phyloP scores from a whole-genome alignment of 768 basidiomycete genomes.

The Candolleomyces aberdarensis region DNA sequence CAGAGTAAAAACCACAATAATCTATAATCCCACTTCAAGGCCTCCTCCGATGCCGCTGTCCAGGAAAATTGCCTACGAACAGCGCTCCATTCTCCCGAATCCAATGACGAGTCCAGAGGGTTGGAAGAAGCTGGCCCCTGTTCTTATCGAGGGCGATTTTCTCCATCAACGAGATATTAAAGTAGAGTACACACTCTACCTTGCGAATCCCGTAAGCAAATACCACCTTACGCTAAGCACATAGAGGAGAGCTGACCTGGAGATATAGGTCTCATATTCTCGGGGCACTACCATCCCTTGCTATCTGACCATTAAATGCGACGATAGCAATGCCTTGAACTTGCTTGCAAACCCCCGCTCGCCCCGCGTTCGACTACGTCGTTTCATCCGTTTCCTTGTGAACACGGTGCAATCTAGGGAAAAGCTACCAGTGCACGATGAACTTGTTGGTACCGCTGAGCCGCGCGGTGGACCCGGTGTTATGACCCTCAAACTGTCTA shows the following conservation, averaged over 20 bases:
- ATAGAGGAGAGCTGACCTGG: neutral
- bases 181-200: neutral
- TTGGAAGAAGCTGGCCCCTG: neutral
- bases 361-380: neutral
- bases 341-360: neutral
- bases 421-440: neutral
- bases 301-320: neutral
- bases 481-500: neutral
- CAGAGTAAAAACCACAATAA: neutral
- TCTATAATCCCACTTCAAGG: neutral
- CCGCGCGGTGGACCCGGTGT: neutral
- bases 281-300: constrained; percentile 1
- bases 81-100: neutral
- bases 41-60: neutral
- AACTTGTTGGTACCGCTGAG: neutral
- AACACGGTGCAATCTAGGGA: neutral
- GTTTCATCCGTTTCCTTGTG: neutral
- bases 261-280: neutral
- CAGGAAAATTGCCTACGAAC: neutral
- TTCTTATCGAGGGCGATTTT: neutral
- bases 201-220: constrained; percentile 1
- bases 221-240: neutral
- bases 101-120: neutral
- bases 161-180: neutral
- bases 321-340: neutral